Evolutionary conservation across 163 green algal species (phyloP).

Genomic region (Chlorella variabilis): DNA sequence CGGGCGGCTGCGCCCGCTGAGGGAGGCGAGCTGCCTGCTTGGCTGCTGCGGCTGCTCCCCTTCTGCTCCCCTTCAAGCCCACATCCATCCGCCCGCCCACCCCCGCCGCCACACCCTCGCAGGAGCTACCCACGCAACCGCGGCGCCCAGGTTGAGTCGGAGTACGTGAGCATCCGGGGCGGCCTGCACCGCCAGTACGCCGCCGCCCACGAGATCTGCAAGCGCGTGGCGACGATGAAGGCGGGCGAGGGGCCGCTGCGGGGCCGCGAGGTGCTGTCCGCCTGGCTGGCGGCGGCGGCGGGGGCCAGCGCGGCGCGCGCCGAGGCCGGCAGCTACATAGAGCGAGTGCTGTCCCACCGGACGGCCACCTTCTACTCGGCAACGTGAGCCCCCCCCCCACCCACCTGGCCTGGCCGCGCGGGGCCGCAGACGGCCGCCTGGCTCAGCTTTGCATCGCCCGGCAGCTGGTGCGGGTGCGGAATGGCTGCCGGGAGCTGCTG

Average conservation of each 20-base stretch:
- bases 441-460: background rate
- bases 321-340: constrained; percentile 47
- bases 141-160: constrained; percentile 35
- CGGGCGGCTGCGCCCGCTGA: too few relatives aligned
- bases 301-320: constrained; percentile 51
- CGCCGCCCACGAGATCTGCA: constrained; percentile 39
- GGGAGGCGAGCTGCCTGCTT: too few relatives aligned
- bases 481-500: too few relatives aligned
- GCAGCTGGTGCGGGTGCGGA: too few relatives aligned
- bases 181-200: constrained; percentile 13
- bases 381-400: background rate
- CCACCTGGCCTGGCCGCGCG: too few relatives aligned
- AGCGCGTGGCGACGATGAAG: constrained; percentile 48
- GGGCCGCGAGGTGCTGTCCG: constrained; percentile 68
- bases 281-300: constrained; percentile 65
- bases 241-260: background rate
- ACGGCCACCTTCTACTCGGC: constrained; percentile 28
- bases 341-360: constrained; percentile 18
- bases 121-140: constrained; percentile 48
- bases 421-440: too few relatives aligned
- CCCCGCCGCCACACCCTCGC: background rate
- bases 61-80: too few relatives aligned
- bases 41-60: too few relatives aligned
- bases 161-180: constrained; percentile 21
- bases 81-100: too few relatives aligned